Conservation (phyloP, 352 stramenopile genomes). For the Halophytophthora batemanensis region DNA sequence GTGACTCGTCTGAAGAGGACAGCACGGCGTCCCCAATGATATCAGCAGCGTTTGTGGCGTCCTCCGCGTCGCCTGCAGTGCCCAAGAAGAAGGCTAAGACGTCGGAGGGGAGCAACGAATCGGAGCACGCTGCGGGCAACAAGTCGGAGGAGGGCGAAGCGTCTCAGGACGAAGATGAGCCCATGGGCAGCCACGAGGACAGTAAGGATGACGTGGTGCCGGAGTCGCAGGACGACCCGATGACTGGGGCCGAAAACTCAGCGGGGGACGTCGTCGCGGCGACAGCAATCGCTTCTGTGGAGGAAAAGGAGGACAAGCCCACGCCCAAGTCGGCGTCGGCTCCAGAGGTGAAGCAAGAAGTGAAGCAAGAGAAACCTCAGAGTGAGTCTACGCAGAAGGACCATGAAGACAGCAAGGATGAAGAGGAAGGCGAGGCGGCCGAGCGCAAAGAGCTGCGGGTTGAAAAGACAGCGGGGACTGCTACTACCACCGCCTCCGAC, state of each 20-base stretch:
- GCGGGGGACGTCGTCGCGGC: conserved; percentile 1
- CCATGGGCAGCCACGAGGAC: conserved; percentile 14
- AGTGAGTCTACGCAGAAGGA: too few relatives aligned
- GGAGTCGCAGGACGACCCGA: conserved; percentile 26
- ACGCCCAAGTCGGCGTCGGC: not conserved
- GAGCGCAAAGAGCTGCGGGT: too few relatives aligned
- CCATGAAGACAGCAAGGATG: too few relatives aligned
- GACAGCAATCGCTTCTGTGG: conserved; percentile 3
- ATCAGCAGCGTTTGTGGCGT: conserved; percentile 5
- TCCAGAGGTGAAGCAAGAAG: too few relatives aligned
- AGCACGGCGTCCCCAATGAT: conserved; percentile 10
- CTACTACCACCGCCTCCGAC: too few relatives aligned
- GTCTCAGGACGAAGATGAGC: conserved; percentile 16
- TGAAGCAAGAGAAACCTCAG: too few relatives aligned
- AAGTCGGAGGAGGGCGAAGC: conserved; percentile 19
- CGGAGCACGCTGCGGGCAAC: conserved; percentile 22
- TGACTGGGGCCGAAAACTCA: conserved; percentile 14
- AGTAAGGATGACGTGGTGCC: conserved; percentile 5
- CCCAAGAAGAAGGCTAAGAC: conserved; percentile 34
- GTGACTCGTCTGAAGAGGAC: conserved; percentile 23
- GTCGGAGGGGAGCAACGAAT: conserved; percentile 14
- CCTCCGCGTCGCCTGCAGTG: conserved; percentile 8
- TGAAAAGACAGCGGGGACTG: too few relatives aligned
- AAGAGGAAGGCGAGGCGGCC: too few relatives aligned
- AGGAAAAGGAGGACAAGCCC: conserved; percentile 1